Evolutionary conservation across 2,329 filamentous ascomycete genomes (phyloP).

Genomic region (Aureobasidium musti): DNA sequence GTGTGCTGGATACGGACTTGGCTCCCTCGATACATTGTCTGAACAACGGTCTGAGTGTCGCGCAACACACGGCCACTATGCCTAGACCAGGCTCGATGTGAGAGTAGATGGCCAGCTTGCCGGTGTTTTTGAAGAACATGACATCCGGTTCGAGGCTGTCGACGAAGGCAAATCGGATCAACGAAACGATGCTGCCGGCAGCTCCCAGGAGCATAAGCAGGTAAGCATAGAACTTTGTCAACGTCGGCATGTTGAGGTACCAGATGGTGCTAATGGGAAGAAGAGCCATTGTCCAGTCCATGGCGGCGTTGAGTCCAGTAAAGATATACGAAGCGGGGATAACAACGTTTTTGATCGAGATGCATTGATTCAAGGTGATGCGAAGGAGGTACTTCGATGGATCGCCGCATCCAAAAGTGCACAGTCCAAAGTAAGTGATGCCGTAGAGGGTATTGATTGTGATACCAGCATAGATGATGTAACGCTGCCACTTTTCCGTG

Average conservation of each 20-base stretch:
- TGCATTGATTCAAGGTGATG: constrained; percentile 15
- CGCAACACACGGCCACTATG: constrained; percentile 33
- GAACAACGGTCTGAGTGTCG: constrained; percentile 35
- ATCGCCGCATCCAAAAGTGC: constrained; percentile 5
- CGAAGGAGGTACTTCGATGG: constrained; percentile 10
- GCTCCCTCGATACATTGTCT: constrained; percentile 3
- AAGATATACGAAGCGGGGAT: constrained; percentile 28
- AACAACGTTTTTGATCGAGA: constrained; percentile 9
- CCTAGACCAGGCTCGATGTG: constrained; percentile 34
- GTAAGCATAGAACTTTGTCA: constrained; percentile 24
- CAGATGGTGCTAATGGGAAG: constrained; percentile 26
- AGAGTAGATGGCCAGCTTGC: constrained; percentile 31
- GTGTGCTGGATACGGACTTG: constrained; percentile 3
- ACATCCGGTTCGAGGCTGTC: constrained; percentile 7
- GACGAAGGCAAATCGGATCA: constrained; percentile 29
- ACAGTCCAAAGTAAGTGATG: neutral
- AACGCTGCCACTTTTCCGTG: constrained; percentile 25
- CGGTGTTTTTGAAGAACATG: constrained; percentile 25
- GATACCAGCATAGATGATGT: neutral
- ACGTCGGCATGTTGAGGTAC: constrained; percentile 24
- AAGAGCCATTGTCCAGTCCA: constrained; percentile 29
- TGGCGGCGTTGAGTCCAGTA: constrained; percentile 26
- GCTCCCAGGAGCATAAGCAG: constrained; percentile 25
- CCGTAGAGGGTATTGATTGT: neutral
- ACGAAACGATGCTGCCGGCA: constrained; percentile 27